Conservation (phyloP, 2,329 filamentous ascomycete genomes). For the Trichoderma aggressivum region DNA sequence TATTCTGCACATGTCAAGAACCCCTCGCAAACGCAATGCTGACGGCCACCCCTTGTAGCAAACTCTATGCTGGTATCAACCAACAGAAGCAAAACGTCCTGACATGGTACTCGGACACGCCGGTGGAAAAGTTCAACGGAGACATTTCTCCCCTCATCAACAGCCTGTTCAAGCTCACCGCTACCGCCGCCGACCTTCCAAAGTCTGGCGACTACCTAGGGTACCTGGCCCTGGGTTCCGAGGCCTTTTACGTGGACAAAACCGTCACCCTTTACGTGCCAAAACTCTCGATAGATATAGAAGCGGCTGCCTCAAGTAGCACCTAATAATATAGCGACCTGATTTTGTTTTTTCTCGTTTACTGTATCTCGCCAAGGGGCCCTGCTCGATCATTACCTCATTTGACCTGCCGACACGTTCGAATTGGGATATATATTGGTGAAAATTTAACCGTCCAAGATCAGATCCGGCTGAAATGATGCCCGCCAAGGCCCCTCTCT, state of each 20-base stretch:
- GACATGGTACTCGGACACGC: constrained; percentile 44
- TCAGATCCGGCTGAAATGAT: neutral
- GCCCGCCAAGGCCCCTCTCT: neutral
- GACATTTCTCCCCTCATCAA: constrained; percentile 46
- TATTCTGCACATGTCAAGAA: neutral
- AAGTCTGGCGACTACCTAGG: constrained; percentile 44
- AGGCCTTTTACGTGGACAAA: constrained; percentile 42
- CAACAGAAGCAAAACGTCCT: constrained; percentile 42
- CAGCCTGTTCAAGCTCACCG: constrained; percentile 34
- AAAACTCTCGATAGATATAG: constrained; percentile 36
- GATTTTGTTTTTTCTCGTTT: neutral
- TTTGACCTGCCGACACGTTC: neutral
- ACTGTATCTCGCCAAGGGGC: neutral
- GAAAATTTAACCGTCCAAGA: constrained; percentile 3
- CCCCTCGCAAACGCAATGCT: neutral
- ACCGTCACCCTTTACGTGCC: constrained; percentile 50
- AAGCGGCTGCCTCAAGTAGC: constrained; percentile 12
- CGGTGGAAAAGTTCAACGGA: constrained; percentile 42
- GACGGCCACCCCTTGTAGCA: constrained; percentile 25
- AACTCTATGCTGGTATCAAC: constrained; percentile 43
- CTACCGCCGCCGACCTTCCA: constrained; percentile 27
- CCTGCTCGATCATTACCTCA: neutral
- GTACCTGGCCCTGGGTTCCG: constrained; percentile 50
- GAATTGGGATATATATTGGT: neutral
- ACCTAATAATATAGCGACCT: constrained; percentile 12